Percentiles rank a stretch among this genome's conserved stretches.
These are phyloP conservation scores for Neofusicoccum sp. DNA, from an alignment of 2,329 filamentous ascomycete genomes.

Conservation along the genomic window DNA sequence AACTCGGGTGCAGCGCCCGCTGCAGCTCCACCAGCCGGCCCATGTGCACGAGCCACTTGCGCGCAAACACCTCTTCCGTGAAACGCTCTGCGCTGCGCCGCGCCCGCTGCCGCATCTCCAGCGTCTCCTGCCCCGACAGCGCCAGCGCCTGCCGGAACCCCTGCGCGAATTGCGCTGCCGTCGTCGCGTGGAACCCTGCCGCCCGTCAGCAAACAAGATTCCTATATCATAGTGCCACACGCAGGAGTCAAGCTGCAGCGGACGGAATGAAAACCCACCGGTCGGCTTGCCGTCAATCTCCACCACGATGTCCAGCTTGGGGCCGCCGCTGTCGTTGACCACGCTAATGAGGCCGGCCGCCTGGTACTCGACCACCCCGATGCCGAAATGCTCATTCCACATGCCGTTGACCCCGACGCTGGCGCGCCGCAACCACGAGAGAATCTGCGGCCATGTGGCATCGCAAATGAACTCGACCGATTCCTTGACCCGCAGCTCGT, in stretches of 20 bases:
- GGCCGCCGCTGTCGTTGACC: conserved; percentile 90
- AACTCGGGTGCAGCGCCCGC: conserved; percentile 12
- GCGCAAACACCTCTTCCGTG: conserved; percentile 81
- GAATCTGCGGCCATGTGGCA: conserved; percentile 83
- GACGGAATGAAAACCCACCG: conserved; percentile 52
- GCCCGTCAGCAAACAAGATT: conserved; percentile 8
- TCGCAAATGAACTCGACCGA: conserved; percentile 86
- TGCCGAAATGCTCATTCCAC: conserved; percentile 99
- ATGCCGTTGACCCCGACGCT: conserved; percentile 94
- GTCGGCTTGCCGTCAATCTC: conserved; percentile 77
- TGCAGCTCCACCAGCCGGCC: conserved; percentile 65
- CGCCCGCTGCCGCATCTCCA: conserved; percentile 75
- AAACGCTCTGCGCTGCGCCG: conserved; percentile 80
- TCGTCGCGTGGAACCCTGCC: conserved; percentile 81
- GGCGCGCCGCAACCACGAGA: conserved; percentile 74
- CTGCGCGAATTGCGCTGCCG: conserved; percentile 74
- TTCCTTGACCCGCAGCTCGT: conserved; percentile 76
- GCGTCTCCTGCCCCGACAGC: conserved; percentile 63
- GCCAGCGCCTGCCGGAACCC: conserved; percentile 78
- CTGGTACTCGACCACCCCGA: conserved; percentile 97
- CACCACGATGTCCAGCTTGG: conserved; percentile 90
- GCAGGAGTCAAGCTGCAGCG: not conserved
- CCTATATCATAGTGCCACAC: not conserved
- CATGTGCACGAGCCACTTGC: conserved; percentile 76
- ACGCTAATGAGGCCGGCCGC: conserved; percentile 91